These are phyloP conservation scores for Lobosporangium transversale DNA, from an alignment of 192 early-diverging fungal species.

Conservation along the genomic window DNA sequence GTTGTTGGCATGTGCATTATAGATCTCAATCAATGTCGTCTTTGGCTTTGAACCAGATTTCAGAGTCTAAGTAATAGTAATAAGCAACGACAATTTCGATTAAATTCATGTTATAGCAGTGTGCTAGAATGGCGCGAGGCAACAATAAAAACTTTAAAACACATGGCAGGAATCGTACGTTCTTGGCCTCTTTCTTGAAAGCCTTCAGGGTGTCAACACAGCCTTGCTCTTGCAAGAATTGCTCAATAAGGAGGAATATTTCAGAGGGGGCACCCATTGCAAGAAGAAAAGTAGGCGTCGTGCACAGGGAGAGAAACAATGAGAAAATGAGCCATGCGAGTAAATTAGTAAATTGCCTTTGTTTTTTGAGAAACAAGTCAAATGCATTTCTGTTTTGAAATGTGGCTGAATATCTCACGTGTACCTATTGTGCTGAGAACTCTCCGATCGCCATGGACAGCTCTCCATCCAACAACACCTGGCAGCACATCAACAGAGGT, in stretches of 20 bases:
- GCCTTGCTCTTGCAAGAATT: slow-evolving; percentile 47
- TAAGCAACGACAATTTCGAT: background rate
- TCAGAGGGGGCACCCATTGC: slow-evolving; percentile 48
- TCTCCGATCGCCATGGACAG: too few relatives aligned
- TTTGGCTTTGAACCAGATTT: slow-evolving; percentile 43
- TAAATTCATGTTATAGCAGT: background rate
- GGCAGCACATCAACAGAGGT: slow-evolving; percentile 1
- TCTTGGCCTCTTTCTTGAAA: slow-evolving; percentile 52
- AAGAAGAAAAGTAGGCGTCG: background rate
- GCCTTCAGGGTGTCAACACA: slow-evolving; percentile 46
- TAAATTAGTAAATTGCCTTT: slow-evolving; percentile 8
- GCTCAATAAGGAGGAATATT: slow-evolving; percentile 46
- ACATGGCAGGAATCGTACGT: slow-evolving; percentile 30
- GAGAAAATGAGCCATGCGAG: background rate
- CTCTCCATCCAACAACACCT: background rate
- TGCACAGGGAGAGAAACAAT: background rate
- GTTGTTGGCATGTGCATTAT: slow-evolving; percentile 8
- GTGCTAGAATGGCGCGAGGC: too few relatives aligned
- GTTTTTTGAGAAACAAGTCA: slow-evolving; percentile 3
- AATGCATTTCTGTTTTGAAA: slow-evolving; percentile 44
- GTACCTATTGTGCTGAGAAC: too few relatives aligned
- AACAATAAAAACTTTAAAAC: too few relatives aligned
- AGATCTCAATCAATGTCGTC: slow-evolving; percentile 40
- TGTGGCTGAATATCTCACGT: slow-evolving; percentile 32
- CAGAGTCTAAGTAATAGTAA: slow-evolving; percentile 22